phyloP scores from a whole-genome alignment of 495 filamentous ascomycete species.

The Pyronema omphalodes region DNA sequence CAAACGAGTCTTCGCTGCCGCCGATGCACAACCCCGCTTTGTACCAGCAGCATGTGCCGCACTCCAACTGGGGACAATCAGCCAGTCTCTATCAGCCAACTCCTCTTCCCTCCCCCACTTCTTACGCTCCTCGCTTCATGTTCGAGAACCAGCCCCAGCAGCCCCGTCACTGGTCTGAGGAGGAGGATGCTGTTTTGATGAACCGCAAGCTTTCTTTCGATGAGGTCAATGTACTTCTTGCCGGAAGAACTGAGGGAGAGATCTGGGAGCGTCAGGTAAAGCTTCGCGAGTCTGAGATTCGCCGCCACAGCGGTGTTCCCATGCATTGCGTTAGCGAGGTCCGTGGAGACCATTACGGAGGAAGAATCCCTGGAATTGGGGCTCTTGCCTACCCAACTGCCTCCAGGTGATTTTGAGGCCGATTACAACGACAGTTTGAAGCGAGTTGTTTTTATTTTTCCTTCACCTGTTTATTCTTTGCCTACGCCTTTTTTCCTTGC shows the following conservation, averaged over 20 bases:
- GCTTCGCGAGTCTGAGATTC: slow-evolving; percentile 11
- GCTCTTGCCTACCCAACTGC: not conserved
- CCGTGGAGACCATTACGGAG: not conserved
- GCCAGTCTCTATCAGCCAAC: slow-evolving; percentile 19
- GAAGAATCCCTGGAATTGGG: slow-evolving; percentile 2
- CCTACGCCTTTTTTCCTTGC: too few species aligned
- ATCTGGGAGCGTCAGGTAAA: slow-evolving; percentile 22
- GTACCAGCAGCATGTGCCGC: not conserved
- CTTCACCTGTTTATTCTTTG: not conserved
- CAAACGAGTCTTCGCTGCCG: slow-evolving; percentile 19
- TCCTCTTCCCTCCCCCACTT: slow-evolving; percentile 21
- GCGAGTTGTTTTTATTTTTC: not conserved
- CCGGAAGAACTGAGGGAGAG: slow-evolving; percentile 17
- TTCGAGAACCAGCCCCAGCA: slow-evolving; percentile 9
- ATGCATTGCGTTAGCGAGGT: slow-evolving; percentile 2
- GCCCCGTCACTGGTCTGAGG: slow-evolving; percentile 10
- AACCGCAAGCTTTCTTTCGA: slow-evolving; percentile 22
- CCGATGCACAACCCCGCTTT: slow-evolving; percentile 1
- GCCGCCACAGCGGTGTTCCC: not conserved
- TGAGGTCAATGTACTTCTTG: slow-evolving; percentile 22
- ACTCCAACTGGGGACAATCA: slow-evolving; percentile 4
- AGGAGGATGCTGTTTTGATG: slow-evolving; percentile 21
- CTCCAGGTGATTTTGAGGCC: slow-evolving; percentile 1
- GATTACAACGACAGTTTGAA: not conserved
- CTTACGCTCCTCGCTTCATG: slow-evolving; percentile 14